Base-by-base conservation (phyloP, 192 early-diverging fungal species). In the Linderina pennispora region DNA sequence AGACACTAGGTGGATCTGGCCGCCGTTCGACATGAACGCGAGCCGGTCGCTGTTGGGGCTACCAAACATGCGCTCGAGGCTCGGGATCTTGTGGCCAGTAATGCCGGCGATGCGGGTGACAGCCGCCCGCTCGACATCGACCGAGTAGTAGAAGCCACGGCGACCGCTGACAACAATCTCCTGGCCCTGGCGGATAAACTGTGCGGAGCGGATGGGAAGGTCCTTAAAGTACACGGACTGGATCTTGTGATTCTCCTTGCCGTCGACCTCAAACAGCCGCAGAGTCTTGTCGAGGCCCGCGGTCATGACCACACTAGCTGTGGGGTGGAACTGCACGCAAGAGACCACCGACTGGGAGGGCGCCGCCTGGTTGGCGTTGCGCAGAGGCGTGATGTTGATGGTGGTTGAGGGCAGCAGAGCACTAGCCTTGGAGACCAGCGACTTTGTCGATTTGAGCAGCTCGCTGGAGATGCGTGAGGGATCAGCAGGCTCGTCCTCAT, bases 161-260 rank as follows among this genome's bases (percentile, higher is more conserved):
- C 82, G 74, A n/a, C 95, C 92, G 1, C 83, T 76, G 3, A 82
- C 70, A 22, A 96, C 64, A 16, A 96, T 74, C 18, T 90, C 67
- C 14, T 79, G 48, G 3, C 95, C 95, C 23, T 76, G 58, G 9
- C 84, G 72, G 11, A 84, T 79, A 56, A 98, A 96, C 35, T 67
- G 58, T 1, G 92, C 89, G 16, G 60, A 56, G 54, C 77, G 69
- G 31, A 97, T 88, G 3, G 91, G 89, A 54, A 96, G 55, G 64
- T 97, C 94, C 52, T 90, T 85, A 54, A 94, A 80, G 46, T 77
- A 77, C n/a, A 97, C 65, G 8, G 83, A 86, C 71, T 94, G 90
- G 42, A 98, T 80, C 65, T 93, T 87, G 35, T 83, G 88, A 65
- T 98, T 98, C 24, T 86, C 56, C 62, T 90, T 92, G 16, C 94